Base-by-base conservation (phyloP, 1,139 yeast genomes). In the Pichia sp. region DNA sequence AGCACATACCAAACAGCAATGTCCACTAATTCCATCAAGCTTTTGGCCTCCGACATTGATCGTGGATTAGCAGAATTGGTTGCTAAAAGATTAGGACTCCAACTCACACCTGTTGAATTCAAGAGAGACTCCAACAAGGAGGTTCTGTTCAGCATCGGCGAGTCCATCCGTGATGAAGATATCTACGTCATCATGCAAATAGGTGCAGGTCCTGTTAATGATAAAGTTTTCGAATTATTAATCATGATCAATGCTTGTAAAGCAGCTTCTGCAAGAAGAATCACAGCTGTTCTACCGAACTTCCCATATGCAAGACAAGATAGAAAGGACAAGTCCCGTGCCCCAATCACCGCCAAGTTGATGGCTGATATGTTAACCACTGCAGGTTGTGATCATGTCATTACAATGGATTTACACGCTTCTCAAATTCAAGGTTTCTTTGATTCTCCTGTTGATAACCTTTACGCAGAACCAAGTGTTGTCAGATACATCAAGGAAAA, bases 281-380 rank as follows among this genome's bases (percentile, higher is more conserved):
- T 93, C 66, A 90, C 98, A 1, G 98, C 95, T 2, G 96, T 93
- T 35, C 77, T 93, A 57, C 99, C 99, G 45, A 88, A 86, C 67
- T 93, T 91, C 70, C 98, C 98, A 4, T 93, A 93, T 64, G 98
- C 98, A 21, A 82, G 99, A 68, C 99, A 93, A 70, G 99, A 93
- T 69, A 81, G 95, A 66, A 93, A 93, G 69, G 98, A 93, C 69
- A 93, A 93, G 69, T 81, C 91, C 51, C 77, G 99, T 62, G 99
- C 99, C 10, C 98, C 98, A 44, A 93, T 93, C 59, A 91, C 98
- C 10, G 98, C 99, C 50, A 91, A 93, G 67, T 76, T 91, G 53
- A 87, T 91, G 83, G 98, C 99, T 37, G 93, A 91, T 63, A 81
- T 93, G 86, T 73, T 93, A 52, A 89, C 93, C 48, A 87, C 96